Evolutionary conservation across 1,284 basidiomycete species (phyloP).

Genomic region (Mixia osmundae): DNA sequence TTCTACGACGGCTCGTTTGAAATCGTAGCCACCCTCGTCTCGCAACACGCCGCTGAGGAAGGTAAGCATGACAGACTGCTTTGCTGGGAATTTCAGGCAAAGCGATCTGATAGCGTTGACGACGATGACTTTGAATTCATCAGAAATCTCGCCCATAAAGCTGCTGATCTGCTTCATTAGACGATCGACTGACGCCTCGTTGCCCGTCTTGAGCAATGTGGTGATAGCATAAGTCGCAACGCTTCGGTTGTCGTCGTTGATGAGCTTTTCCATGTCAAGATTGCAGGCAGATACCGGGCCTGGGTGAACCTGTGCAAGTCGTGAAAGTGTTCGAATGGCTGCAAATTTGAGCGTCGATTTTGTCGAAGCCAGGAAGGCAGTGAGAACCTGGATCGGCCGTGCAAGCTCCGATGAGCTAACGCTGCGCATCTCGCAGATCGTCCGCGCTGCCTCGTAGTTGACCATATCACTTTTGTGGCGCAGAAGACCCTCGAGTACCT

Average conservation of each 20-base stretch:
- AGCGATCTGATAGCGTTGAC: constrained; percentile 95
- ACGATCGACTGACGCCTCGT: constrained; percentile 93
- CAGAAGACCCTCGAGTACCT: constrained; percentile 81
- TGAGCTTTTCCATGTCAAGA: constrained; percentile 90
- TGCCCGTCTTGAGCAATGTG: constrained; percentile 95
- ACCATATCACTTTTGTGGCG: constrained; percentile 99
- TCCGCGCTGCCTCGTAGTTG: constrained; percentile 92
- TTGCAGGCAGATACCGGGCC: constrained; percentile 77
- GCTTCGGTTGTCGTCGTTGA: constrained; percentile 84
- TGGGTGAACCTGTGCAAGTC: constrained; percentile 62
- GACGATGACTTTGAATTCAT: constrained; percentile 99
- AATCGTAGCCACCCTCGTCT: constrained; percentile 97
- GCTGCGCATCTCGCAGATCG: constrained; percentile 84
- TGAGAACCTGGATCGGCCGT: constrained; percentile 64
- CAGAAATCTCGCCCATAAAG: constrained; percentile 98
- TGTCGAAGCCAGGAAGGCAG: constrained; percentile 77
- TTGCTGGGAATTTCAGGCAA: constrained; percentile 93
- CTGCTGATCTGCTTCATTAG: constrained; percentile 98
- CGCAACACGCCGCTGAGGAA: constrained; percentile 84
- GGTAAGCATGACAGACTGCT: constrained; percentile 81
- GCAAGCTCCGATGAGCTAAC: constrained; percentile 54
- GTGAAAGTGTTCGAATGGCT: constrained; percentile 80
- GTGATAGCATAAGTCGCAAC: constrained; percentile 98
- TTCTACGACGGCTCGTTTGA: constrained; percentile 96
- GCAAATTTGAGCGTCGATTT: constrained; percentile 91